These are phyloP conservation scores for Rhodofomes roseus DNA, from an alignment of 1,284 basidiomycete genomes.

Conservation along the genomic window DNA sequence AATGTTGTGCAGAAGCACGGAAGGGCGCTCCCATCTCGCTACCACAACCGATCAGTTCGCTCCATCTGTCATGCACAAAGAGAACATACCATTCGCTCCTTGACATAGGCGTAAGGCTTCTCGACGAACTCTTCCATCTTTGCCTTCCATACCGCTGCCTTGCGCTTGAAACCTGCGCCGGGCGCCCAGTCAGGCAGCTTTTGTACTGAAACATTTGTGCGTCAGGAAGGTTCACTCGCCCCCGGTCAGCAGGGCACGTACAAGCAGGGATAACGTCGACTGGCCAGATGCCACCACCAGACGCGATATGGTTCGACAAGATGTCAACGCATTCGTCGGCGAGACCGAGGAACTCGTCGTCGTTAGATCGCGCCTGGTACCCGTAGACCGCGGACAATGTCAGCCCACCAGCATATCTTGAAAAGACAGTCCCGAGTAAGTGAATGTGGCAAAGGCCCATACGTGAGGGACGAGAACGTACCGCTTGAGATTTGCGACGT, in stretches of 20 bases:
- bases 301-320: slow-evolving; percentile 57
- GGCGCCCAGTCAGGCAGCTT: slow-evolving; percentile 33
- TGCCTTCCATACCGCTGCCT: slow-evolving; percentile 59
- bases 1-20: slow-evolving; percentile 61
- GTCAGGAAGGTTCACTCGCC: neutral
- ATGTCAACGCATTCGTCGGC: slow-evolving; percentile 60
- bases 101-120: slow-evolving; percentile 56
- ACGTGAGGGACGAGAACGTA: slow-evolving; percentile 4
- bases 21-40: slow-evolving; percentile 41
- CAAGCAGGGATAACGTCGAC: slow-evolving; percentile 55
- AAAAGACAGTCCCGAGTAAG: neutral
- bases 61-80: neutral
- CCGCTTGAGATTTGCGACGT: slow-evolving; percentile 26
- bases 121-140: slow-evolving; percentile 68
- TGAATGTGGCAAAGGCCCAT: neutral
- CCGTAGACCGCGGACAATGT: slow-evolving; percentile 65
- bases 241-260: slow-evolving; percentile 7
- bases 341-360: slow-evolving; percentile 54
- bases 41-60: neutral
- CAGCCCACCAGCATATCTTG: slow-evolving; percentile 55
- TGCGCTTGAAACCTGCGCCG: slow-evolving; percentile 35
- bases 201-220: slow-evolving; percentile 18
- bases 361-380: slow-evolving; percentile 46
- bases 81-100: slow-evolving; percentile 42
- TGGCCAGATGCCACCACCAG: slow-evolving; percentile 64